Conservation (phyloP, 352 stramenopile genomes). For the Pythium utonaiense region DNA sequence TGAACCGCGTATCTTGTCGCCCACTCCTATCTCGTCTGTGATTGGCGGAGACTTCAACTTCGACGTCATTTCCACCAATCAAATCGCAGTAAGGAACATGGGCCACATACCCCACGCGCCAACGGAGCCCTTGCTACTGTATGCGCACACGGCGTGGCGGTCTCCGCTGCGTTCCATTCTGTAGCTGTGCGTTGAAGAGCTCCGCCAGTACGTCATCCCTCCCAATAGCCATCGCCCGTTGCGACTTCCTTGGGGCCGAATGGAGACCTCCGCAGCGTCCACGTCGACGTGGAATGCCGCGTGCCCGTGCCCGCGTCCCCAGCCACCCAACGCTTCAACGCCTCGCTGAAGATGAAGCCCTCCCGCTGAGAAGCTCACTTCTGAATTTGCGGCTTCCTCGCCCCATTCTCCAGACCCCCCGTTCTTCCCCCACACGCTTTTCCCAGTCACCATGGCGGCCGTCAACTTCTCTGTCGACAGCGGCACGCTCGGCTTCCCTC, state of each 20-base stretch:
- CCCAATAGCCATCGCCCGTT: conserved; percentile 2
- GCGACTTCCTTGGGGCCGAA: no score
- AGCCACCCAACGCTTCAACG: conserved; percentile 6
- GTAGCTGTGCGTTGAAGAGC: background rate
- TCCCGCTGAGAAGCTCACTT: conserved; percentile 34
- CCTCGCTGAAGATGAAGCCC: background rate
- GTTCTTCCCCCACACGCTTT: conserved; percentile 14
- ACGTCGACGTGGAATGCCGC: no score
- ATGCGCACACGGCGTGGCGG: background rate
- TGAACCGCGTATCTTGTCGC: conserved; percentile 11
- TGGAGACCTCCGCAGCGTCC: no score
- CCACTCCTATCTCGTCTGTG: conserved; percentile 12
- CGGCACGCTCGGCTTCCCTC: conserved; percentile 87
- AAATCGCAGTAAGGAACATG: conserved; percentile 42
- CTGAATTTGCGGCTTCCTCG: conserved; percentile 45
- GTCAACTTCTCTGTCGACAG: conserved; percentile 46
- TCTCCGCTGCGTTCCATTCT: no score
- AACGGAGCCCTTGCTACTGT: background rate
- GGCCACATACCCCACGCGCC: conserved; percentile 25
- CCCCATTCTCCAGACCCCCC: conserved; percentile 18
- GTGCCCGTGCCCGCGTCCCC: conserved; percentile 1
- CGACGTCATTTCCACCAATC: conserved; percentile 32
- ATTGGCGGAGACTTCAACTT: conserved; percentile 26
- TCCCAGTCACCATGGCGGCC: conserved; percentile 30
- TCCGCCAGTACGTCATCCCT: conserved; percentile 10